Evolutionary conservation across 1,284 basidiomycete species (phyloP), one percentile per base, ranked within the genome.

Genomic region (Microbotryum saponariae): DNA sequence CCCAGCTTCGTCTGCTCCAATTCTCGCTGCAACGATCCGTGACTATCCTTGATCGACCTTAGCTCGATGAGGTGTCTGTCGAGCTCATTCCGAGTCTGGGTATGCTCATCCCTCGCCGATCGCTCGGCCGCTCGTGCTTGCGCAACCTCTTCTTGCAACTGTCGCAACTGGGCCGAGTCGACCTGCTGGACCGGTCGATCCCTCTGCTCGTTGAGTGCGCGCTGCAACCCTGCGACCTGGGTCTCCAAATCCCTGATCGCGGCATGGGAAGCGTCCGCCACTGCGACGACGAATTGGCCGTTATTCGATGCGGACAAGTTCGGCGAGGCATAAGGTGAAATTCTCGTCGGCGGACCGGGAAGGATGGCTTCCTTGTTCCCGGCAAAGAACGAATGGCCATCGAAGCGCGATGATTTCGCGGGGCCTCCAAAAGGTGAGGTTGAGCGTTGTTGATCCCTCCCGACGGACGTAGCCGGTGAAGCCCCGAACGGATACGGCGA

Each of bases 371-470:
- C 65, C 29, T 54, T 51, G 54, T 68, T 65, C 33, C 65, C 60
- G 20, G 68, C 68, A 45, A 65, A 67, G 52, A 70, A 60, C 31
- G 63, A 63, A 18, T 60, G 51, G 14, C 65, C 67, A 53, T 69
- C 66, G 56, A 71, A 71, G 6, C 56, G 47, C 14, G 27, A 42
- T 12, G 27, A 42, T 12, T 29, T 2, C 21, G 10, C 21, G 7
- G 29, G 31, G 12, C 27, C 51, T n/a, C 31, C 48, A 23, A 18
- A 33, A 3, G 56, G 59, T 2, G 58, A 58, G 2, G 53, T 37
- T 0, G 51, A 42, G 3, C 37, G 37, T 42, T 51, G 46, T 51
- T 18, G n/a, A 29, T 29, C 7, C n/a, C 25, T 42, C 23, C 20
- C 12, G 6, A 25, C 16, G 31, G 29, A 20, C 20, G 46, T 21